phyloP scores from a whole-genome alignment of 371 early-diverging fungal genomes.

The Zopfochytrium polystomum region DNA sequence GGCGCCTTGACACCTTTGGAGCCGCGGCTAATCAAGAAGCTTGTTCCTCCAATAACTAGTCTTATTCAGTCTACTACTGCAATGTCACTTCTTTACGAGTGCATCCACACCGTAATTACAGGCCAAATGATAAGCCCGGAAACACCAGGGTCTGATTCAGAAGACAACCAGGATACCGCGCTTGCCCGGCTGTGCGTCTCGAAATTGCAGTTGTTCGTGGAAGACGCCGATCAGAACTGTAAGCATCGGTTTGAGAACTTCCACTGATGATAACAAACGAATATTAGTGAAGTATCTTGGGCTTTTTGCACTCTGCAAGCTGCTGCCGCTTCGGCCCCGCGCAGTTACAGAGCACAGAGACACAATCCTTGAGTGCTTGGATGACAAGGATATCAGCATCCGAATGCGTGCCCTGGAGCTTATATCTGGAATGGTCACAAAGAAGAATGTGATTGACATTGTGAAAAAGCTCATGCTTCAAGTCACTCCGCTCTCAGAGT shows the following conservation, averaged over 20 bases:
- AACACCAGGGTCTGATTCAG: no score
- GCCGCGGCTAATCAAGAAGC: slow-evolving; percentile 87
- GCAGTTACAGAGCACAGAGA: slow-evolving; percentile 81
- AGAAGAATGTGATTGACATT: slow-evolving; percentile 72
- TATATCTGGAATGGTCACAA: slow-evolving; percentile 79
- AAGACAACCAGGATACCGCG: slow-evolving; percentile 40
- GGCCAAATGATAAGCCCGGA: slow-evolving; percentile 72
- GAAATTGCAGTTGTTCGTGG: slow-evolving; percentile 82
- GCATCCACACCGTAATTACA: slow-evolving; percentile 86
- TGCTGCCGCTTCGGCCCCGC: slow-evolving; percentile 77
- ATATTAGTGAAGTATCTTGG: slow-evolving; percentile 85
- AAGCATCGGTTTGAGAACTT: slow-evolving; percentile 30
- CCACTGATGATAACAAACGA: background rate
- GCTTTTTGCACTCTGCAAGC: slow-evolving; percentile 74
- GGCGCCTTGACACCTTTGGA: slow-evolving; percentile 88
- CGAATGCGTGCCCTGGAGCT: slow-evolving; percentile 83
- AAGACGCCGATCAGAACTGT: slow-evolving; percentile 90
- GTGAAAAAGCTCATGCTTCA: slow-evolving; percentile 54
- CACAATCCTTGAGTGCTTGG: slow-evolving; percentile 80
- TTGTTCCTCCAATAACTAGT: slow-evolving; percentile 76
- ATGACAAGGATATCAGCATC: slow-evolving; percentile 88
- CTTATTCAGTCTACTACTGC: slow-evolving; percentile 86
- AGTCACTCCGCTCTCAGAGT: background rate
- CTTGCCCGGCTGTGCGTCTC: slow-evolving; percentile 80
- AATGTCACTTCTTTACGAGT: slow-evolving; percentile 92